Percentiles rank a stretch among this genome's conserved stretches.
Evolutionary conservation across 176 grass and related monocot genomes (phyloP).

Genomic region (Leersia perrieri): DNA sequence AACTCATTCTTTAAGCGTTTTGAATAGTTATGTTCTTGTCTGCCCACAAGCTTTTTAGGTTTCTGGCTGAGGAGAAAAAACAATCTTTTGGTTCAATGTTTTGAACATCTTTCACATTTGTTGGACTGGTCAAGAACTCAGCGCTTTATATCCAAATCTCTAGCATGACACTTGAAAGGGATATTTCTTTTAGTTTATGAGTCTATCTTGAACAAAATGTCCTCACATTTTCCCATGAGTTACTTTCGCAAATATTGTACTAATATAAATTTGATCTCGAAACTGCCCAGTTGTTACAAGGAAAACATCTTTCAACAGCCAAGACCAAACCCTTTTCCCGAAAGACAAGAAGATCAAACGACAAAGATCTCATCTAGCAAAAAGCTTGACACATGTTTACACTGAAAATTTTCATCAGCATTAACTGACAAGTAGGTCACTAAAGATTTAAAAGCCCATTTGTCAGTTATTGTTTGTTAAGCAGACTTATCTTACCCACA

Average conservation of each 20-base stretch:
- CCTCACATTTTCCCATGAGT: not conserved
- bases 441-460: not conserved
- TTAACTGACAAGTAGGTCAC: not conserved
- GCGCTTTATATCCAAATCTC: conserved; percentile 30
- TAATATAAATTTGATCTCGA: conserved; percentile 6
- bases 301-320: conserved; percentile 26
- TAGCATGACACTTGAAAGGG: conserved; percentile 20
- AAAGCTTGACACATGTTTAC: not conserved
- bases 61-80: conserved; percentile 16
- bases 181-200: not conserved
- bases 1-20: not conserved
- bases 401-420: not conserved
- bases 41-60: not conserved
- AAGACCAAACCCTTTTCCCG: not conserved
- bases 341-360: conserved; percentile 28
- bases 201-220: conserved; percentile 16
- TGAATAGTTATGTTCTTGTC: not conserved
- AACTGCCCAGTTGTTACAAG: not conserved
- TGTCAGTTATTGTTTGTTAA: not conserved
- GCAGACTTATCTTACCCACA: not conserved
- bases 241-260: not conserved
- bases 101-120: conserved; percentile 37
- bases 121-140: conserved; percentile 29
- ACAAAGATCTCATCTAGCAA: conserved; percentile 29
- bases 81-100: not conserved